These are phyloP conservation scores for Microascus cirrosus DNA, from an alignment of 2,329 filamentous ascomycete genomes.

Conservation along the genomic window DNA sequence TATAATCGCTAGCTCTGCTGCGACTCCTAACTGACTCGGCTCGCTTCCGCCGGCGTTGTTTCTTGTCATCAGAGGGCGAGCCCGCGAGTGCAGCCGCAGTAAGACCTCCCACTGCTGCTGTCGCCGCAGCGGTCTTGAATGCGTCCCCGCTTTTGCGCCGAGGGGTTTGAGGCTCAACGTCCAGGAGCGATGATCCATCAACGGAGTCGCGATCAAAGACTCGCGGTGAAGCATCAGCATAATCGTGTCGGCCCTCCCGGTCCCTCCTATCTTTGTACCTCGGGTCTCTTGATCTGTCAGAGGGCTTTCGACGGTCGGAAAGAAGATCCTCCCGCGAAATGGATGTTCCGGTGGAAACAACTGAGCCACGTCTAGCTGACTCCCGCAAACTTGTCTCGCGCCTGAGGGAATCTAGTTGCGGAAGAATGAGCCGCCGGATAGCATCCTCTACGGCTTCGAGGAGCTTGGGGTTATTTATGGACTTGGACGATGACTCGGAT, in stretches of 20 bases:
- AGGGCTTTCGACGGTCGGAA: constrained; percentile 49
- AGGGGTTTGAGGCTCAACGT: constrained; percentile 31
- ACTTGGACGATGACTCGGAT: constrained; percentile 43
- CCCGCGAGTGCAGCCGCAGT: constrained; percentile 15
- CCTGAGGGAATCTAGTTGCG: constrained; percentile 84
- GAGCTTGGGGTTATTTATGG: constrained; percentile 84
- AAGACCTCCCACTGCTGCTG: constrained; percentile 22
- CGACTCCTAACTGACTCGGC: constrained; percentile 34
- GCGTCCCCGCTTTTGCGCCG: constrained; percentile 27
- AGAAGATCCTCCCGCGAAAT: constrained; percentile 44
- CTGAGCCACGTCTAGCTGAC: constrained; percentile 52
- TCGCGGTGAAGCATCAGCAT: constrained; percentile 33
- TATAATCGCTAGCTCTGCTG: constrained; percentile 31
- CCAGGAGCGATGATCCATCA: constrained; percentile 24
- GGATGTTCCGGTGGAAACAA: constrained; percentile 44
- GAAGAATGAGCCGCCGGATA: constrained; percentile 78
- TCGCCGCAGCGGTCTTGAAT: constrained; percentile 31
- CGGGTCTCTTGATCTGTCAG: constrained; percentile 14
- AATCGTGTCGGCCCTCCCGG: constrained; percentile 42
- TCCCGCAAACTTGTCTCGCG: constrained; percentile 74
- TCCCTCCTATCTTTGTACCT: constrained; percentile 18
- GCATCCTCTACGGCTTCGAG: constrained; percentile 89
- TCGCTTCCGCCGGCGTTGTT: constrained; percentile 33
- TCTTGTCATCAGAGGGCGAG: constrained; percentile 6
- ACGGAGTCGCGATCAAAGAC: constrained; percentile 36